Conservation (phyloP, 495 filamentous ascomycete genomes). For the Neurospora sp. region DNA sequence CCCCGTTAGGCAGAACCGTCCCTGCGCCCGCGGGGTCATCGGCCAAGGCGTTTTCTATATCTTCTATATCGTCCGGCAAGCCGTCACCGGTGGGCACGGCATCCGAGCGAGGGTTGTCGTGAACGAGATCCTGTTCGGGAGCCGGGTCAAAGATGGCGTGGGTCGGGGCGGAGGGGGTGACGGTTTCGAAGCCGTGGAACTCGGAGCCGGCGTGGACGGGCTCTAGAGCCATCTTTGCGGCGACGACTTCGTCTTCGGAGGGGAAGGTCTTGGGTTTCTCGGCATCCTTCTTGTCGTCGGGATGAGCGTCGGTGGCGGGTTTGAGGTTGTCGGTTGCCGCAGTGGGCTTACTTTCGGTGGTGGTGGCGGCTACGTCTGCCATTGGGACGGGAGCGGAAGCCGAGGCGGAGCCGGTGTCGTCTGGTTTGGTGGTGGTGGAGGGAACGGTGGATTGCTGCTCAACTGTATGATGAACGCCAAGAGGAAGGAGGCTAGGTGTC, state of each 20-base stretch:
- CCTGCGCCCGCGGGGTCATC: neutral
- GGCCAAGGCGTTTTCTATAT: neutral
- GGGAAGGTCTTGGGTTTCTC: neutral
- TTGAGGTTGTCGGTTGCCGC: neutral
- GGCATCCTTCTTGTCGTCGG: conserved; percentile 1
- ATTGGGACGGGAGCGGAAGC: neutral
- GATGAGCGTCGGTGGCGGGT: neutral
- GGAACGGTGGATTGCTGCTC: neutral
- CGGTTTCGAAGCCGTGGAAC: neutral
- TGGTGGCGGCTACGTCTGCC: conserved; percentile 2
- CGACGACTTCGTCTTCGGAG: neutral
- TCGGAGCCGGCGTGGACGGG: neutral
- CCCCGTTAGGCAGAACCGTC: neutral
- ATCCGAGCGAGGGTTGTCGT: neutral
- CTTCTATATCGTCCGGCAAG: neutral
- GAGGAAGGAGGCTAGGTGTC: neutral
- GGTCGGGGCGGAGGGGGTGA: neutral
- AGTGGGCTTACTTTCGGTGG: neutral
- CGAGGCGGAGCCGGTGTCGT: neutral
- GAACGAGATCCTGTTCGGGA: neutral
- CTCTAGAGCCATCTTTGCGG: neutral
- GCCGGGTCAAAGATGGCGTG: neutral
- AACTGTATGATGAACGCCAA: neutral
- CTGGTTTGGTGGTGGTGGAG: neutral
- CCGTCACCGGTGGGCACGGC: neutral